Evolutionary conservation across 1,284 basidiomycete species (phyloP).

Genomic region (Cutaneotrichosporon sp.): DNA sequence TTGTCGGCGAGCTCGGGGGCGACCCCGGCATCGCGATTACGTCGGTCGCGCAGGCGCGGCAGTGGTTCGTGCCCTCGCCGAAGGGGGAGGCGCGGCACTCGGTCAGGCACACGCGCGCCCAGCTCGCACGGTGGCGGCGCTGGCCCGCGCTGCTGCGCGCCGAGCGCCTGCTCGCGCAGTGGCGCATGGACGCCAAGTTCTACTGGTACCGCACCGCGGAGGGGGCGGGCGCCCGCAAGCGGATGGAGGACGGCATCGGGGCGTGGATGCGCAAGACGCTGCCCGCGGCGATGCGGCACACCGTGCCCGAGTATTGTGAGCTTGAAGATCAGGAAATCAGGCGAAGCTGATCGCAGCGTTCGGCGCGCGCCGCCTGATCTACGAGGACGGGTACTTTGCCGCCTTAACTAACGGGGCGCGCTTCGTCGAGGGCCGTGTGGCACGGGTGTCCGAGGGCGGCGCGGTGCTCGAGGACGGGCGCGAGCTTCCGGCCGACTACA

Average conservation of each 20-base stretch:
- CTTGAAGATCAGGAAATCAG: background rate
- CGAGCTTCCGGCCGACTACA: conserved; percentile 26
- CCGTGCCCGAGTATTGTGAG: conserved; percentile 12
- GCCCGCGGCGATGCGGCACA: conserved; percentile 6
- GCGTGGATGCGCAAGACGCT: conserved; percentile 2
- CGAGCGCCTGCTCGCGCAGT: conserved; percentile 2
- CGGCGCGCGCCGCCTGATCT: conserved; percentile 31
- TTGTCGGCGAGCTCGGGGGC: conserved; percentile 14
- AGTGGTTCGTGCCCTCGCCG: conserved; percentile 18
- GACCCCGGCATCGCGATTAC: conserved; percentile 18
- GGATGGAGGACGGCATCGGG: conserved; percentile 6
- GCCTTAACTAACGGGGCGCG: conserved; percentile 29
- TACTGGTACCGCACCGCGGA: conserved; percentile 14
- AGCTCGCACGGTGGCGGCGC: background rate
- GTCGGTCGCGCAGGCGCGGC: conserved; percentile 10
- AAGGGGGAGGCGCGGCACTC: conserved; percentile 13
- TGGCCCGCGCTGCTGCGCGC: conserved; percentile 6
- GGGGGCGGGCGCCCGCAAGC: conserved; percentile 3
- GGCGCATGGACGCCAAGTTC: conserved; percentile 17
- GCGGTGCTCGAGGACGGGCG: conserved; percentile 25
- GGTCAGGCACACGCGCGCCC: conserved; percentile 2
- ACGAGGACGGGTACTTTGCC: conserved; percentile 33
- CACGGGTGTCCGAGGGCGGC: conserved; percentile 2
- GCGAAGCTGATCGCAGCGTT: conserved; percentile 21
- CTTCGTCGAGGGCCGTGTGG: conserved; percentile 18